phyloP scores from a whole-genome alignment of 257 asterid genomes.

The Schizonepeta tenuifolia region DNA sequence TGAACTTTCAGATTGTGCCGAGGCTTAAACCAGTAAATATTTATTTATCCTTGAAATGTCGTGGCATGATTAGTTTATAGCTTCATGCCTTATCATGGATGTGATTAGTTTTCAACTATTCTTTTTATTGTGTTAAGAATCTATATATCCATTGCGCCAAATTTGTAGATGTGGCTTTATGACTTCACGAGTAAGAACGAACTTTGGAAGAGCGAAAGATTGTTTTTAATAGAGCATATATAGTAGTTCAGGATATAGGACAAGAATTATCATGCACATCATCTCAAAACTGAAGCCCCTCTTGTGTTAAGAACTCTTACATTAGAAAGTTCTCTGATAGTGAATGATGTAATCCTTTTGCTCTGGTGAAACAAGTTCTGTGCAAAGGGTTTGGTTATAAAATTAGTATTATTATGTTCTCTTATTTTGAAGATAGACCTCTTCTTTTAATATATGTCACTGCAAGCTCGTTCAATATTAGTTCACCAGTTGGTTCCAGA shows the following conservation, averaged over 20 bases:
- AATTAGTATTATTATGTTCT: not conserved
- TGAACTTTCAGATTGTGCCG: constrained; percentile 2
- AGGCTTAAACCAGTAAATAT: constrained; percentile 11
- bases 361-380: not conserved
- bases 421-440: not conserved
- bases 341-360: not conserved
- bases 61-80: not conserved
- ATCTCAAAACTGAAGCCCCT: not conserved
- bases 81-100: constrained; percentile 11
- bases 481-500: constrained; percentile 19
- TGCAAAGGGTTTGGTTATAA: not conserved
- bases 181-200: not conserved
- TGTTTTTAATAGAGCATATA: not conserved
- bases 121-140: not conserved
- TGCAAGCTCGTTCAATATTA: not conserved
- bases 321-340: not conserved
- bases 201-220: not conserved
- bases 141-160: not conserved
- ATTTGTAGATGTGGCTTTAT: not conserved
- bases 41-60: constrained; percentile 3
- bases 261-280: constrained; percentile 10
- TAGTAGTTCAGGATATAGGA: not conserved
- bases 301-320: constrained; percentile 6
- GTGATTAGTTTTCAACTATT: not conserved
- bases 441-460: not conserved